Percentiles rank a stretch among this genome's conserved stretches.
These are phyloP conservation scores for Fusarium chaquense DNA, from an alignment of 2,329 filamentous ascomycete genomes.

Conservation along the genomic window DNA sequence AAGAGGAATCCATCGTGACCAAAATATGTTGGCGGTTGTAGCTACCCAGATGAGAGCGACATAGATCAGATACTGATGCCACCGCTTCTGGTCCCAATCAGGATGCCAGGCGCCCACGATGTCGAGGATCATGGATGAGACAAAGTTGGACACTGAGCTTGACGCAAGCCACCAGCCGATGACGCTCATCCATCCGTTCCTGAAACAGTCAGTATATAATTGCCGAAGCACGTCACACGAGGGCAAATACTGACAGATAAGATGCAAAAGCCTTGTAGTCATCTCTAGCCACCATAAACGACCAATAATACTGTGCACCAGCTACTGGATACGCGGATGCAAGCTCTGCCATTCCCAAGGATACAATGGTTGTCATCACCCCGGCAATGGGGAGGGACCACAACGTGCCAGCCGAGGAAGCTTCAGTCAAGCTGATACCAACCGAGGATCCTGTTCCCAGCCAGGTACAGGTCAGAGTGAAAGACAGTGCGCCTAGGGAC, in stretches of 20 bases:
- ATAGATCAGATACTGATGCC: slow-evolving; percentile 78
- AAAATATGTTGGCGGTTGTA: slow-evolving; percentile 72
- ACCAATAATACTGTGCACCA: slow-evolving; percentile 48
- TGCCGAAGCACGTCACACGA: fast-evolving
- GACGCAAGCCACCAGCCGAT: slow-evolving; percentile 41
- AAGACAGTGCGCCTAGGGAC: slow-evolving; percentile 47
- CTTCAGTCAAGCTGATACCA: slow-evolving; percentile 47
- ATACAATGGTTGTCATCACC: slow-evolving; percentile 46
- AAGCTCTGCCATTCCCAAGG: slow-evolving; percentile 46
- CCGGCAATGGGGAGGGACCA: slow-evolving; percentile 48
- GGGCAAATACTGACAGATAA: slow-evolving; percentile 26
- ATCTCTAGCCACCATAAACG: slow-evolving; percentile 41
- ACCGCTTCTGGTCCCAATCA: slow-evolving; percentile 66
- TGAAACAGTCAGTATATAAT: fast-evolving
- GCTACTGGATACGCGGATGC: slow-evolving; percentile 47
- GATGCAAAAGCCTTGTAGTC: slow-evolving; percentile 45
- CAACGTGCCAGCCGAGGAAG: slow-evolving; percentile 43
- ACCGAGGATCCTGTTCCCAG: slow-evolving; percentile 48
- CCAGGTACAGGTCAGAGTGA: slow-evolving; percentile 51
- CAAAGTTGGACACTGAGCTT: slow-evolving; percentile 42
- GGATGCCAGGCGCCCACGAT: slow-evolving; percentile 52
- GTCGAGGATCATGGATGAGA: slow-evolving; percentile 40
- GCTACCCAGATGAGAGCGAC: slow-evolving; percentile 69
- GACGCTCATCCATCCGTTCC: slow-evolving; percentile 41
- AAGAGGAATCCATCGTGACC: slow-evolving; percentile 43